Evolutionary conservation across 202 grass and related monocot species (phyloP), one percentile per base, ranked within the genome.

Genomic region (Schoenoplectus triqueter): DNA sequence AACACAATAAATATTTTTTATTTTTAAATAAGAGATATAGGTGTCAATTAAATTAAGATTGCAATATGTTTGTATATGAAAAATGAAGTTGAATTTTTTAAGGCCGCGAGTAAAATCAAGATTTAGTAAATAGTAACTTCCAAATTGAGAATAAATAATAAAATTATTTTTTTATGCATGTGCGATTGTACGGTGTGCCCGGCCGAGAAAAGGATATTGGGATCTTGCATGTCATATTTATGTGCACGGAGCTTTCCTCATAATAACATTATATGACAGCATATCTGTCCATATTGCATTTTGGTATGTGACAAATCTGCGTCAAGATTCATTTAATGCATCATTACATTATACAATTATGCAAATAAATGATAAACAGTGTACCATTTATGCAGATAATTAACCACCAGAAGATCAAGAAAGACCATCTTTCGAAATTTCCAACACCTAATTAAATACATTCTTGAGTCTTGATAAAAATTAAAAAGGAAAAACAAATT

Each of bases 231-330:
- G 54, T 2, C 10, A 56, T 55, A 55, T 55, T 2, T 11, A 55
- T 55, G 51, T 55, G 51, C 9, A 55, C 9, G 73, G 73, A 59
- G 73, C 73, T 78, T 56, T 39, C 50, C 51, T 59, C 54, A 40
- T 78, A 42, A 40, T 40, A n/a, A n/a, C 9, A 78, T 31, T 39
- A n/a, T 39, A 57, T 6, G 3, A 22, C 46, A 10, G 20, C 7
- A 44, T 42, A 20, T 51, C 11, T 50, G 49, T 52, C 49, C 1
- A 7, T 49, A 77, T 41, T 59, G 21, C n/a, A 22, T 73, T 73
- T 51, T 49, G 45, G 45, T 49, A 17, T 17, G 15, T 48, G 17
- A 10, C 3, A 50, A 48, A 73, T 20, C 6, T 73, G 14, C 1
- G 8, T 73, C 2, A 73, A 20, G 13, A 73, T 73, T 73, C 46